Evolutionary conservation across 768 basidiomycete species (phyloP), one percentile per base, ranked within the genome.

Genomic region (Termitomyces sp.): DNA sequence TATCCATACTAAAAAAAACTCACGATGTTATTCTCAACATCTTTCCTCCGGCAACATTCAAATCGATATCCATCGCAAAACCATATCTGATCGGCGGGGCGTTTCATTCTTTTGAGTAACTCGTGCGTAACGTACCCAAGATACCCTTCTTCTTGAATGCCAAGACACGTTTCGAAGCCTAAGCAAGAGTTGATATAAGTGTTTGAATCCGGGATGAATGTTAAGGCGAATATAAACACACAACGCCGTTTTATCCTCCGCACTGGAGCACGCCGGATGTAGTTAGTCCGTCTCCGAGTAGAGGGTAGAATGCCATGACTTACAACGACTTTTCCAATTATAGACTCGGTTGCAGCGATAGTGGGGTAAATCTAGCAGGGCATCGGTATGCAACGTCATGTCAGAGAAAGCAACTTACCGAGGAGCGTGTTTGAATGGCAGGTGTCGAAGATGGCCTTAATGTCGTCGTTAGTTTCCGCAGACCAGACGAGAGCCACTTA

Each of bases 351-450:
- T 57, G 20, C 56, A 57, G 12, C 50, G 49, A 24, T 44, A 26
- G 46, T 57, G 56, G 8, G 42, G 42, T 8, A 57, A 26, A 39
- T 57, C 56, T 57, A 18, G 2, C 7, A 18, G 26, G 2, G 9
- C 12, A 12, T 27, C 4, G 18, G n/a, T 3, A 30, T 32, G 27
- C 9, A 8, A 30, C 18, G 16, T 18, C 18, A 30, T 47, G 0
- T 6, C 9, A n/a, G 42, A 30, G 18, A 13, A 34, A 30, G 20
- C 5, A 12, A 54, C 49, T 18, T 12, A 52, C 49, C 49, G 3
- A 57, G 43, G 3, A 57, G 24, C 2, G 56, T 52, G n/a, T 43
- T 44, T 13, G 56, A 57, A 32, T 57, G 50, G 20, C 50, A 57
- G 12, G n/a, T 51, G 12, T 57, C 56, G 12, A 57, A 44, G 14